Evolutionary conservation across 2,329 filamentous ascomycete species (phyloP), one percentile per base, ranked within the genome.

Genomic region (Aspergillus fijiensis): DNA sequence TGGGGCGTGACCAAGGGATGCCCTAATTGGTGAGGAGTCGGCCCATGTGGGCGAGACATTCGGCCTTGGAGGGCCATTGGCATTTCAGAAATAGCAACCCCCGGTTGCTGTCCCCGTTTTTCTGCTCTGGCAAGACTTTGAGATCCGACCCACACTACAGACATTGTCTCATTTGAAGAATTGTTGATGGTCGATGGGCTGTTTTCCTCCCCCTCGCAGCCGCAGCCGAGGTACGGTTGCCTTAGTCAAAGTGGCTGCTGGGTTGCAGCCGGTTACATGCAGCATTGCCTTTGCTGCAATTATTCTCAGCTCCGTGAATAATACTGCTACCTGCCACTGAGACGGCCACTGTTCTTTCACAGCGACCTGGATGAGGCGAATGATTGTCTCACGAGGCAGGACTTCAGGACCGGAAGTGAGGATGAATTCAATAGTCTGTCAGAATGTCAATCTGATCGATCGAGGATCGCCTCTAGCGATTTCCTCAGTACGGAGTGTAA

Each of bases 81-180:
- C 33, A 19, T 16, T 45, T 45, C 39, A 45, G 39, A 45, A 45
- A 45, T 45, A 45, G 39, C 3, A 45, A 7, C 39, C 16, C 16
- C 39, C 14, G 39, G 6, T 35, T 12, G 33, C 39, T n/a, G 27
- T 45, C 39, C 14, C 39, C 39, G 16, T 45, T 45, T 3, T 45
- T 45, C 16, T 7, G 16, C 16, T 16, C 7, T 45, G 5, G 39
- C 39, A 16, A 16, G 14, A 19, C 39, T n/a, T 19, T 16, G 3
- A 16, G 39, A 45, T 45, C 16, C 7, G 49, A 25, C 45, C 55
- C 55, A 58, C 55, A 51, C 5, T 48, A 58, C 55, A 58, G 55
- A 52, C 55, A 47, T 51, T 58, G 55, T 58, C 55, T 58, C 55
- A 52, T 52, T 51, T 21, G n/a, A 14, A n/a, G 27, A 9, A 9